phyloP scores from a whole-genome alignment of 2,329 filamentous ascomycete species.

The Chaetomium sp. region DNA sequence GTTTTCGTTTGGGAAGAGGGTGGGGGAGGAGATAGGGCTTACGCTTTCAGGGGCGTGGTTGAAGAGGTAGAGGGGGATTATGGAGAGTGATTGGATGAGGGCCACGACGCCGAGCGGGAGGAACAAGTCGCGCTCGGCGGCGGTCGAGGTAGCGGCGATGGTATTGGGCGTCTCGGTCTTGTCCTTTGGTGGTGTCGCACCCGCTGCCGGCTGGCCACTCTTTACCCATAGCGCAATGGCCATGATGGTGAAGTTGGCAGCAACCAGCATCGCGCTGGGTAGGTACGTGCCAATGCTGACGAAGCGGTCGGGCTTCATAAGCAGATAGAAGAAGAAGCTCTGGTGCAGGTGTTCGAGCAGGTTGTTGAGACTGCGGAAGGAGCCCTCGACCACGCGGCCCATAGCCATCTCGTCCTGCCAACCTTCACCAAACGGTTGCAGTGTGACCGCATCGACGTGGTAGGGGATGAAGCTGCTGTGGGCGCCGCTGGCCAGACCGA shows the following conservation, averaged over 20 bases:
- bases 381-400: constrained; percentile 83
- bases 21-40: constrained; percentile 41
- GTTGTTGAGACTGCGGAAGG: constrained; percentile 94
- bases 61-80: constrained; percentile 83
- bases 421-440: constrained; percentile 85
- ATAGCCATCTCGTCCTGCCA: constrained; percentile 99
- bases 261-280: constrained; percentile 95
- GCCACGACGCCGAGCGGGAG: constrained; percentile 74
- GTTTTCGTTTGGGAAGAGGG: neutral
- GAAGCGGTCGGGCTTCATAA: constrained; percentile 89
- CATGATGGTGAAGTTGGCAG: constrained; percentile 93
- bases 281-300: constrained; percentile 98
- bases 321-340: constrained; percentile 98
- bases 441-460: constrained; percentile 91
- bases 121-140: constrained; percentile 67
- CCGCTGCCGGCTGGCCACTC: constrained; percentile 61
- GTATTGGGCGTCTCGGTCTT: constrained; percentile 35
- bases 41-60: constrained; percentile 71
- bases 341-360: constrained; percentile 95
- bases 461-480: constrained; percentile 98
- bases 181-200: constrained; percentile 30
- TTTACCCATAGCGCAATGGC: constrained; percentile 92
- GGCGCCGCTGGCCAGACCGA: constrained; percentile 85
- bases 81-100: constrained; percentile 72
- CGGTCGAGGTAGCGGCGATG: neutral